These are phyloP conservation scores for Dactylis glomerata DNA, from an alignment of 176 grass and related monocot genomes.

Conservation along the genomic window DNA sequence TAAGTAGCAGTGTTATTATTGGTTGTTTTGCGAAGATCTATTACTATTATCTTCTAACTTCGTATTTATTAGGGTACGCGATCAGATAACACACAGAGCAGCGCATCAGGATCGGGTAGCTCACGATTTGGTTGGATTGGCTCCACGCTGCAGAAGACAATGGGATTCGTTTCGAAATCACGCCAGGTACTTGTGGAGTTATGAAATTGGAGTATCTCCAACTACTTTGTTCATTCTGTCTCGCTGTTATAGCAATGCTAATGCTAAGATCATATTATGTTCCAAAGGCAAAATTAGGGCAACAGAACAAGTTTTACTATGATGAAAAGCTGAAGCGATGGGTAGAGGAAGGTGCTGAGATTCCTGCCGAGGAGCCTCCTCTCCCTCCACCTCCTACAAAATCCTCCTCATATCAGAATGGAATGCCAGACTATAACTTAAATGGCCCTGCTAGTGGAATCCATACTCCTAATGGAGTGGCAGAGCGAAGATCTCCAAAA, in stretches of 20 bases:
- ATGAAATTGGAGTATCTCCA: not conserved
- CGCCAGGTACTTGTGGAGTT: conserved; percentile 59
- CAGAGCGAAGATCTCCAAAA: conserved; percentile 35
- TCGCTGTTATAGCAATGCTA: not conserved
- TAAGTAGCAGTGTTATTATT: not conserved
- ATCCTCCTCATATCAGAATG: conserved; percentile 63
- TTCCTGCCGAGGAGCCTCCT: conserved; percentile 61
- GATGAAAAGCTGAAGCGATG: conserved; percentile 91
- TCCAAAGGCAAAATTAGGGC: conserved; percentile 83
- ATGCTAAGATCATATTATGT: conserved; percentile 13
- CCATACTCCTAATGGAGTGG: conserved; percentile 43
- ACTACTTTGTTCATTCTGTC: not conserved
- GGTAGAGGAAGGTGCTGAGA: conserved; percentile 89
- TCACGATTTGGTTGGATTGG: conserved; percentile 88
- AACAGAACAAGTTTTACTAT: conserved; percentile 96
- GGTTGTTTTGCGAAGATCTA: not conserved
- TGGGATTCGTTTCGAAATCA: conserved; percentile 76
- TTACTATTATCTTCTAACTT: conserved; percentile 8
- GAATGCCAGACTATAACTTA: conserved; percentile 58
- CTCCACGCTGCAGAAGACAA: conserved; percentile 75
- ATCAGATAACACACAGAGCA: conserved; percentile 47
- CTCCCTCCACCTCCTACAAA: conserved; percentile 80
- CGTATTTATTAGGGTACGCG: conserved; percentile 45
- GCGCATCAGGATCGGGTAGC: conserved; percentile 42
- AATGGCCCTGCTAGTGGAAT: conserved; percentile 42